Base-by-base conservation (phyloP, 495 filamentous ascomycete genomes). In the Neurospora sp. region DNA sequence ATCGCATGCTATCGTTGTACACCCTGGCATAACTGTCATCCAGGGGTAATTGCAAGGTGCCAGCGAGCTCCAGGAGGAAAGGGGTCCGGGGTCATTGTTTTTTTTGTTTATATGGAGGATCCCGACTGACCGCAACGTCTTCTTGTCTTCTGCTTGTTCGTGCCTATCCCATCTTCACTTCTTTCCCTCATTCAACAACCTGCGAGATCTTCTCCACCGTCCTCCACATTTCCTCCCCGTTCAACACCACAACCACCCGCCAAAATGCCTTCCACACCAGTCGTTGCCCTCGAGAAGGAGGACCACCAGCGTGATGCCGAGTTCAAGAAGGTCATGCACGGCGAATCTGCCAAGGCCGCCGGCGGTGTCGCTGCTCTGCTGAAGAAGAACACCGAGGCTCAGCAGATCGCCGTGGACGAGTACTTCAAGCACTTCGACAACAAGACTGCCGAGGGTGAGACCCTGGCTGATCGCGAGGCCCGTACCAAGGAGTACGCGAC, bases 351-450 rank as follows among this genome's bases (percentile, higher is more conserved):
- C 53, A 81, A 89, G 76, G 87, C 89, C 20, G 81, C 84, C 38
- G 92, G 90, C 77, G 93, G 93, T 78, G 88, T 98, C 78, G 83
- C 87, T 75, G 92, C 96, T 74, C 93, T 97, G 91, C 84, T 97
- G 72, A 85, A 87, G 77, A 99, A 99, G 85, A 91, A 95, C 82
- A 84, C 86, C 70, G 85, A 84, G 12, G 94, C 96, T 3, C 93
- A 98, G 81, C 89, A 94, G 84, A 89, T 93, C 69, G 95, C 96
- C 69, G 89, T 97, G 41, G 94, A 98, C 78, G 95, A 98, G 83
- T 99, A 99, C 85, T 98, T 97, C 89, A 99, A 98, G 90, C 97
- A 97, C 83, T 99, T 95, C 92, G 96, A 99, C 84, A 93, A 96
- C 86, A 96, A 98, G 86, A 81, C 81, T 72, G 92, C 94, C 45